Evolutionary conservation across 148 eudicot species (phyloP), one percentile per base, ranked within the genome.

Genomic region (Rhododendron vialii): DNA sequence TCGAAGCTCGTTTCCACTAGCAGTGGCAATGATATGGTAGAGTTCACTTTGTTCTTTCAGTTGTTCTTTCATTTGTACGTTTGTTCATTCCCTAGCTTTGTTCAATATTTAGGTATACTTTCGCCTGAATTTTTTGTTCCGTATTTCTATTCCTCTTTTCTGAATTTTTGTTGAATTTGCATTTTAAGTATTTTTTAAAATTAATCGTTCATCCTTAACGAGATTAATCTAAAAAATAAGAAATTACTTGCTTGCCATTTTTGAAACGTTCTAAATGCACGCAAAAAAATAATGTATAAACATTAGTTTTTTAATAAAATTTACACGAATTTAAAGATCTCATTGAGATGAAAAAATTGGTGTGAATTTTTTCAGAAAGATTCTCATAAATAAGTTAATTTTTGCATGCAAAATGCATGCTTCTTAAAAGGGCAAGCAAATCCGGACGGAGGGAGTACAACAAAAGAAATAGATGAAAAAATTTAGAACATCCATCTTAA

Each of bases 21-120:
- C 75, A 87, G 90, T 91, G 93, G 77, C 86, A 90, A 91, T 88
- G 91, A 90, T 86, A 89, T 94, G 96, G 96, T 95, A 91, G 50
- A 47, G 57, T 18, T 86, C 75, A 10, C 81, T 82, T 57, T 78
- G 35, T 84, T 83, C 78, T 0, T 36, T 78, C 7, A 50, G 2
- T 82, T 53, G 33, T 53, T 17, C 77, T 10, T 17, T 75, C 30
- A 7, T 6, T 47, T 83, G 22, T 67, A 26, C 38, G 51, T 51
- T 35, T 22, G 43, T 57, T 9, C 43, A 80, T 26, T 84, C 78
- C 14, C 45, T 22, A 51, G 9, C 22, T 43, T 71, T 80, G 45
- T 26, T 80, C 18, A 7, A 53, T 38, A 15, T 28, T 53, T 22
- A n/a, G 5, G 73, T 13, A 24, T 10, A 24, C 71, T 65, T 65